phyloP scores from a whole-genome alignment of 495 filamentous ascomycete species.

The Daldinia caldariorum region DNA sequence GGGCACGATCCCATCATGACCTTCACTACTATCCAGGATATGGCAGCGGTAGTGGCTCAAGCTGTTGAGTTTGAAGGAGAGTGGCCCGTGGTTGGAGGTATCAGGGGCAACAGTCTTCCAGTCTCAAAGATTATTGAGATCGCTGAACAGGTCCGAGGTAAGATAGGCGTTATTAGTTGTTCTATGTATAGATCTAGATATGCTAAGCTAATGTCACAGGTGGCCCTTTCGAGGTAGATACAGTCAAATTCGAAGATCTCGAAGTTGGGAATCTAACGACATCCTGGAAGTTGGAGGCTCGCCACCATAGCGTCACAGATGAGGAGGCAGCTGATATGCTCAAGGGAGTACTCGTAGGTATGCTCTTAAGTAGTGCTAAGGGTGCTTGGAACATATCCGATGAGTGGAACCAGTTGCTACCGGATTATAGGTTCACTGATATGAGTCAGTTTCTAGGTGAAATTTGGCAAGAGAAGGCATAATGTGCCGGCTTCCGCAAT shows the following conservation, averaged over 20 bases:
- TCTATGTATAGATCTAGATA: background rate
- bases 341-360: conserved; percentile 49
- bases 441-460: conserved; percentile 59
- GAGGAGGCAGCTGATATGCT: conserved; percentile 53
- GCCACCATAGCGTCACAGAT: conserved; percentile 56
- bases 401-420: conserved; percentile 63
- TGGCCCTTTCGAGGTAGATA: conserved; percentile 55
- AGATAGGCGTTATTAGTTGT: conserved; percentile 10
- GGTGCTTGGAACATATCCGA: conserved; percentile 59
- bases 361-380: conserved; percentile 53
- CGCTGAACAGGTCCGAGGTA: conserved; percentile 63
- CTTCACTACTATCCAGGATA: conserved; percentile 58
- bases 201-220: conserved; percentile 43
- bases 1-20: conserved; percentile 57
- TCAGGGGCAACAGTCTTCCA: conserved; percentile 57
- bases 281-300: conserved; percentile 54
- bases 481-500: background rate
- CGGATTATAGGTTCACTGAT: conserved; percentile 61
- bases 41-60: conserved; percentile 56
- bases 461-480: conserved; percentile 56
- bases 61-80: conserved; percentile 65
- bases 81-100: conserved; percentile 66
- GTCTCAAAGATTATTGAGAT: conserved; percentile 56
- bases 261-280: conserved; percentile 55
- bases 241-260: conserved; percentile 57